A percentile compares a stretch with the other conserved stretches of the same genome.
These are phyloP conservation scores for Citrus glauca DNA, from an alignment of 345 rosid genomes.

Conservation along the genomic window DNA sequence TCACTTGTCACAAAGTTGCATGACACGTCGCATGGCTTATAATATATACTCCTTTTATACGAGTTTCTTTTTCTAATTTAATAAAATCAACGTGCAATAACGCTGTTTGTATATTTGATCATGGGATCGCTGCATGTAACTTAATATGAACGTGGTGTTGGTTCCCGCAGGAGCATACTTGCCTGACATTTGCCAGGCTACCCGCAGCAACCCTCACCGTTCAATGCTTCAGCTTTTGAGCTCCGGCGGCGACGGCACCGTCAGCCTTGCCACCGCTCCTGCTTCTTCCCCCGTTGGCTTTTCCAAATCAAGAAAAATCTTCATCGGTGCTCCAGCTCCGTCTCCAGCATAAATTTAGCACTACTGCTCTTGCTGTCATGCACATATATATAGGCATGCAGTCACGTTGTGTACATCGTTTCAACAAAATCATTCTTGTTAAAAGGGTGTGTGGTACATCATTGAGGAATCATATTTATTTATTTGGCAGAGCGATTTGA, in stretches of 20 bases:
- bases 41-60: background rate
- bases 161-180: conserved; percentile 70
- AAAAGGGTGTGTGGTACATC: background rate
- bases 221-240: conserved; percentile 68
- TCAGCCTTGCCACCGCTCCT: background rate
- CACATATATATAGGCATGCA: background rate
- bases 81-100: background rate
- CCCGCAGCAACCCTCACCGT: conserved; percentile 63
- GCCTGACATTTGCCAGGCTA: conserved; percentile 73
- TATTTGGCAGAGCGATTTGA: background rate
- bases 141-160: background rate
- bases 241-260: conserved; percentile 40
- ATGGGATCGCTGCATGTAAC: background rate
- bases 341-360: background rate
- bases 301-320: background rate
- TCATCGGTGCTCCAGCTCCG: background rate
- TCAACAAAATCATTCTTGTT: background rate
- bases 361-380: background rate
- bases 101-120: background rate
- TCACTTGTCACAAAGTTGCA: background rate
- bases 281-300: conserved; percentile 29
- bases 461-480: background rate
- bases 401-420: background rate
- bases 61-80: background rate
- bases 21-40: background rate